Percentiles rank a stretch among this genome's conserved stretches.
phyloP scores from a whole-genome alignment of 441 rosid species.

The Sinapis alba region DNA sequence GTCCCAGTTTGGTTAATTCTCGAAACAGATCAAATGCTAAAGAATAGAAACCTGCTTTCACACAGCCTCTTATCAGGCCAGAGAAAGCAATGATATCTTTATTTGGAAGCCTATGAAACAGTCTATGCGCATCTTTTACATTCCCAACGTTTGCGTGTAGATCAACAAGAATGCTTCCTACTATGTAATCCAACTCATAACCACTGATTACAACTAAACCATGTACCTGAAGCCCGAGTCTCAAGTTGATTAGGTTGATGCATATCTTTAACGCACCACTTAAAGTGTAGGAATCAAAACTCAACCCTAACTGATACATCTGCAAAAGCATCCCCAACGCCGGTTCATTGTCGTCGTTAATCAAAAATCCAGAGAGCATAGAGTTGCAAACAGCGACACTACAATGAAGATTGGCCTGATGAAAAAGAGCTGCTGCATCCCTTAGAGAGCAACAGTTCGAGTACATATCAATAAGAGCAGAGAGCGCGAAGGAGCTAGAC shows the following conservation, averaged over 20 bases:
- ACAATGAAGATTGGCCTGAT: constrained; percentile 18
- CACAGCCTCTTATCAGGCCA: constrained; percentile 55
- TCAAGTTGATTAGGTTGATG: constrained; percentile 49
- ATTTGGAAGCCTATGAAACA: constrained; percentile 53
- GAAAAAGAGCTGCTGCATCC: constrained; percentile 48
- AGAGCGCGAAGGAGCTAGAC: constrained; percentile 50
- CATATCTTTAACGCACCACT: constrained; percentile 64
- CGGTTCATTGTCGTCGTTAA: constrained; percentile 43
- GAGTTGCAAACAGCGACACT: constrained; percentile 59
- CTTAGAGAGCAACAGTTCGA: constrained; percentile 51
- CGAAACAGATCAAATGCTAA: constrained; percentile 51
- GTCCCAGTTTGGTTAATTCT: constrained; percentile 46
- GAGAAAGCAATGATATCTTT: constrained; percentile 72
- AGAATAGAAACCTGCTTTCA: constrained; percentile 47
- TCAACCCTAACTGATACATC: constrained; percentile 45
- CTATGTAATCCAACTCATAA: constrained; percentile 54
- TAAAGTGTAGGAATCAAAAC: constrained; percentile 58
- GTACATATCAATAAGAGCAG: constrained; percentile 74
- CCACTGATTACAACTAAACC: constrained; percentile 55
- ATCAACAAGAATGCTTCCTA: constrained; percentile 65
- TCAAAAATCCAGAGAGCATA: constrained; percentile 59
- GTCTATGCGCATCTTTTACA: constrained; percentile 40
- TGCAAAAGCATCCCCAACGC: constrained; percentile 51
- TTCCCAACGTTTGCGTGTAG: constrained; percentile 56
- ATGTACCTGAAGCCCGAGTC: constrained; percentile 66